These are phyloP conservation scores for Hypoxylon sp. DNA, from an alignment of 2,329 filamentous ascomycete genomes.

Conservation along the genomic window DNA sequence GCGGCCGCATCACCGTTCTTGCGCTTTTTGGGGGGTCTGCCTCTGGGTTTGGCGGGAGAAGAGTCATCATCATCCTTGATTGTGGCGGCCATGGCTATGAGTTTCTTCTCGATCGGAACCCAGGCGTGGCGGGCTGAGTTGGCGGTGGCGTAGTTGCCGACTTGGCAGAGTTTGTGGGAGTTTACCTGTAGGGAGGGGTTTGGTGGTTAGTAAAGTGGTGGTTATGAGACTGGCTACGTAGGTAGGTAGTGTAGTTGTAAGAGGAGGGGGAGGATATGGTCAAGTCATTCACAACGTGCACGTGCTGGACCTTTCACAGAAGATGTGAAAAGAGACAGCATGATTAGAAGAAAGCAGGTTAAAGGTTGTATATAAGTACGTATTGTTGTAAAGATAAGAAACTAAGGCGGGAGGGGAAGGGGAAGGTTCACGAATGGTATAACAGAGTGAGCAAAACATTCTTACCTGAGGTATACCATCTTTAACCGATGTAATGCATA, in stretches of 20 bases:
- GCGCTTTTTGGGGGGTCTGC: constrained; percentile 23
- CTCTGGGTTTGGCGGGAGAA: constrained; percentile 1
- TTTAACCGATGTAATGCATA: constrained; percentile 30
- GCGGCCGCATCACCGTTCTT: constrained; percentile 15
- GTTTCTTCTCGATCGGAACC: constrained; percentile 36
- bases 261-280: too few species aligned
- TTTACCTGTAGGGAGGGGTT: constrained; percentile 23
- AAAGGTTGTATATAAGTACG: neutral
- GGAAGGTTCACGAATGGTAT: neutral
- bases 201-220: too few species aligned
- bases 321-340: too few species aligned
- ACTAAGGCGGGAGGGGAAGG: neutral
- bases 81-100: neutral
- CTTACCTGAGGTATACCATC: constrained; percentile 33
- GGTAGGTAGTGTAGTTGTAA: too few species aligned
- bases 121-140: constrained; percentile 38
- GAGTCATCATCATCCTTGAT: neutral
- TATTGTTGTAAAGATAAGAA: too few species aligned
- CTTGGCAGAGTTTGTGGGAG: constrained; percentile 25
- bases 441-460: neutral
- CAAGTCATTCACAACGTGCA: too few species aligned
- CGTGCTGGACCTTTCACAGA: too few species aligned
- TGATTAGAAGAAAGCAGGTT: neutral
- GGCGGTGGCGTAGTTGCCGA: constrained; percentile 32
- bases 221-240: too few species aligned